Evolutionary conservation across 495 filamentous ascomycete species (phyloP).

Genomic region (Aspergillus nanangensis): DNA sequence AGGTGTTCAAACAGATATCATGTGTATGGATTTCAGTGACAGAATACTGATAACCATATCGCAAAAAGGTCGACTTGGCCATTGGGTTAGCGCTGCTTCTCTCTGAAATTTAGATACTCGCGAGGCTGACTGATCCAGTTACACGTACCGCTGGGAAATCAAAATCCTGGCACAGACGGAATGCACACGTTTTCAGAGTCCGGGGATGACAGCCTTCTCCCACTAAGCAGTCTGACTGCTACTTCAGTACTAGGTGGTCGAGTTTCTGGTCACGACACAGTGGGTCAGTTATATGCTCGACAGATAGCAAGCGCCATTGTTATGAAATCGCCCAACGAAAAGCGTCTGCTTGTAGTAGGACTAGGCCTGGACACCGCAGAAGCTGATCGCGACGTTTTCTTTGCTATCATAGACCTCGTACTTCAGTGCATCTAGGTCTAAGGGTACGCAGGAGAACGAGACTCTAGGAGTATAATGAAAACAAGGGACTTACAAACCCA

Average conservation of each 20-base stretch:
- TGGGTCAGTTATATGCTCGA: slow-evolving; percentile 82
- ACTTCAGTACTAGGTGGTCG: slow-evolving; percentile 86
- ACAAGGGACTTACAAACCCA: slow-evolving; percentile 12
- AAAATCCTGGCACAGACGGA: slow-evolving; percentile 53
- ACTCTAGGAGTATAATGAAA: neutral
- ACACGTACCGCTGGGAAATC: slow-evolving; percentile 76
- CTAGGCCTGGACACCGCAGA: slow-evolving; percentile 66
- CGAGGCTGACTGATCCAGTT: slow-evolving; percentile 51
- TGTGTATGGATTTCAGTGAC: slow-evolving; percentile 72
- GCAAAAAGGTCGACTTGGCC: slow-evolving; percentile 78
- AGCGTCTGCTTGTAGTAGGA: slow-evolving; percentile 74
- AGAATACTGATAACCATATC: slow-evolving; percentile 89
- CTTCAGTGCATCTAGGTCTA: slow-evolving; percentile 53
- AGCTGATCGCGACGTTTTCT: slow-evolving; percentile 67
- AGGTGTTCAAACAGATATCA: slow-evolving; percentile 67
- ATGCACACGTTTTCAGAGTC: slow-evolving; percentile 40
- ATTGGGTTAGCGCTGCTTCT: slow-evolving; percentile 66
- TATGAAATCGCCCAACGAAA: slow-evolving; percentile 69
- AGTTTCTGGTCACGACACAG: slow-evolving; percentile 69
- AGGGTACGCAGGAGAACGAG: too few relatives aligned
- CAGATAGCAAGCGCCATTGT: slow-evolving; percentile 80
- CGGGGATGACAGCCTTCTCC: slow-evolving; percentile 61
- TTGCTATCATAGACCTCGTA: slow-evolving; percentile 77
- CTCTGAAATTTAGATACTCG: slow-evolving; percentile 3
- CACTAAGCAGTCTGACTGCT: slow-evolving; percentile 75